Conservation (phyloP, 2,329 filamentous ascomycete species). For the Sporothrix variecibatus region DNA sequence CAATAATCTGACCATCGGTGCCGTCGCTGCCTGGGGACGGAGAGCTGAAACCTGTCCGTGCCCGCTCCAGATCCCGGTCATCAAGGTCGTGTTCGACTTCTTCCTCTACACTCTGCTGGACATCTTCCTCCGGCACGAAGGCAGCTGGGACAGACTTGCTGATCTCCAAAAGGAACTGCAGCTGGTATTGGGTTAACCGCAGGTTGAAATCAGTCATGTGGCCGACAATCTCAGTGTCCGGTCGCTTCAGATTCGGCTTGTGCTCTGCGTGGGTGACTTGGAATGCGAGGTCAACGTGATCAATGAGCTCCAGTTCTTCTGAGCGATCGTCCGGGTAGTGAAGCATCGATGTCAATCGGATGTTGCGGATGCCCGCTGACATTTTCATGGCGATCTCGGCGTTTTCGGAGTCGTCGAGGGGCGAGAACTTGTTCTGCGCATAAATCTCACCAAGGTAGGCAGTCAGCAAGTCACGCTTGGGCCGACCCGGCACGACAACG, state of each 20-base stretch:
- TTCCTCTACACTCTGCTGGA: slow-evolving; percentile 69
- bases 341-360: slow-evolving; percentile 85
- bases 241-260: slow-evolving; percentile 70
- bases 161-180: slow-evolving; percentile 85
- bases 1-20: slow-evolving; percentile 47
- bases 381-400: slow-evolving; percentile 84
- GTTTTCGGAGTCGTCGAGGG: slow-evolving; percentile 73
- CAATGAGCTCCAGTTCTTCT: slow-evolving; percentile 94
- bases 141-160: slow-evolving; percentile 85
- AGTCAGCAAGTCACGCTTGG: slow-evolving; percentile 79
- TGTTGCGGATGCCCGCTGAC: slow-evolving; percentile 86
- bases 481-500: slow-evolving; percentile 67
- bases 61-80: slow-evolving; percentile 53
- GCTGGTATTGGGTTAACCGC: slow-evolving; percentile 83
- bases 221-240: slow-evolving; percentile 88
- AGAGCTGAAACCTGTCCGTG: slow-evolving; percentile 43
- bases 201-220: slow-evolving; percentile 93
- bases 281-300: slow-evolving; percentile 93
- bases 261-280: slow-evolving; percentile 92
- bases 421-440: slow-evolving; percentile 87
- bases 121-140: slow-evolving; percentile 63
- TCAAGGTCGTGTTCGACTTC: slow-evolving; percentile 72
- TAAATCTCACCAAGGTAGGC: slow-evolving; percentile 98
- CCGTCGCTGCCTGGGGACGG: background rate
- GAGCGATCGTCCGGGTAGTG: slow-evolving; percentile 70